Percentiles rank a stretch among this genome's conserved stretches.
Evolutionary conservation across 1,284 basidiomycete species (phyloP).

Genomic region (Boletus nobilissimus): DNA sequence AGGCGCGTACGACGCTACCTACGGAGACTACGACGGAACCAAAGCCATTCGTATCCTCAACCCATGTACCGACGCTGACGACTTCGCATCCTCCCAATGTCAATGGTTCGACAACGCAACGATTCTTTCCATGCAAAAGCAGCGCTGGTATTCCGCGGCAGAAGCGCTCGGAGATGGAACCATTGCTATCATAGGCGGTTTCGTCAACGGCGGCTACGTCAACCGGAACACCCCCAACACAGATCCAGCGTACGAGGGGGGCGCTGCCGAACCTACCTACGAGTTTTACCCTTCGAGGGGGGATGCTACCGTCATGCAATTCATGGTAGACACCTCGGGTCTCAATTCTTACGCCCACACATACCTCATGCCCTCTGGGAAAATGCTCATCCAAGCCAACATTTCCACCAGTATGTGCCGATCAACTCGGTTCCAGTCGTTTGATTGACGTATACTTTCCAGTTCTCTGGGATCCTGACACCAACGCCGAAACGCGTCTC

Average conservation of each 20-base stretch:
- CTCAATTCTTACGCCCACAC: slow-evolving; percentile 91
- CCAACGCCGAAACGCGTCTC: slow-evolving; percentile 68
- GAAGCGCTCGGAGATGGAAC: slow-evolving; percentile 76
- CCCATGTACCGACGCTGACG: slow-evolving; percentile 70
- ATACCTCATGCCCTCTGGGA: slow-evolving; percentile 87
- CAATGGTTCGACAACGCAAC: slow-evolving; percentile 83
- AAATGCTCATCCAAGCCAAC: slow-evolving; percentile 88
- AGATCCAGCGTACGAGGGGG: slow-evolving; percentile 71
- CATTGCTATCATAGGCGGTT: slow-evolving; percentile 81
- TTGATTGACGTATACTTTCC: slow-evolving; percentile 27
- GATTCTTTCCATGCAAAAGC: slow-evolving; percentile 76
- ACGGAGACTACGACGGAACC: slow-evolving; percentile 74
- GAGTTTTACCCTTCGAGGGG: slow-evolving; percentile 86
- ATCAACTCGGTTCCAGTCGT: slow-evolving; percentile 1
- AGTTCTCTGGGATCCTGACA: slow-evolving; percentile 73
- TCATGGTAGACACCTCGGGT: slow-evolving; percentile 85
- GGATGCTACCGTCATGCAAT: slow-evolving; percentile 71
- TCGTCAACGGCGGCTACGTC: slow-evolving; percentile 87
- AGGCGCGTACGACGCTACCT: slow-evolving; percentile 66
- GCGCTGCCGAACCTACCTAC: slow-evolving; percentile 73
- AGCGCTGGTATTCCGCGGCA: slow-evolving; percentile 91
- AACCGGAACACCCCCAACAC: slow-evolving; percentile 83
- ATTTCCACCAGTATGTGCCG: slow-evolving; percentile 72
- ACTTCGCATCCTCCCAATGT: slow-evolving; percentile 63
- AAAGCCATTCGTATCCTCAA: slow-evolving; percentile 79